Evolutionary conservation across 495 filamentous ascomycete species (phyloP).

Genomic region (Corynascus novoguineensis): DNA sequence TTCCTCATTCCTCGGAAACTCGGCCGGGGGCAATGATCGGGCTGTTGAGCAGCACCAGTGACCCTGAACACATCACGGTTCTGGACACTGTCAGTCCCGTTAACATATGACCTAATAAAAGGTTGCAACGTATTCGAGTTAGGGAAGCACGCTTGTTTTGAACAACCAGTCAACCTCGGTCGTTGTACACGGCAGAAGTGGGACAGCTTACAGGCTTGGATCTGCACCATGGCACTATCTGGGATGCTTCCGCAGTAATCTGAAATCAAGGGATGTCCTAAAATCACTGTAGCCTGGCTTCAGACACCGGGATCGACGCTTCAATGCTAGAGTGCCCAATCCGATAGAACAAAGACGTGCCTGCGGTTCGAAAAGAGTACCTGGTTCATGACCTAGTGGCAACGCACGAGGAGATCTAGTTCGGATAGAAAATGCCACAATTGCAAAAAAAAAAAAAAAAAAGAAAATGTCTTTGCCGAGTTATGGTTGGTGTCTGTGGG

Average conservation of each 20-base stretch:
- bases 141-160: conserved; percentile 19
- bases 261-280: conserved; percentile 5
- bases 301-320: neutral
- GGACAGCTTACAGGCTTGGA: conserved; percentile 13
- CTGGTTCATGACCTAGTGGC: conserved; percentile 15
- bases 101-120: neutral
- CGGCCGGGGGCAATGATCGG: conserved; percentile 11
- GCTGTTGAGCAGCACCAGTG: neutral
- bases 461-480: conserved; percentile 8
- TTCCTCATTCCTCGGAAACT: conserved; percentile 18
- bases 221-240: conserved; percentile 15
- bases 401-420: conserved; percentile 16
- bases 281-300: conserved; percentile 12
- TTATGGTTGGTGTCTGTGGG: neutral
- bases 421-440: conserved; percentile 19
- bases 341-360: neutral
- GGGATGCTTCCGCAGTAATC: conserved; percentile 16
- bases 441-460: no score
- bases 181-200: neutral
- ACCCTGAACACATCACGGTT: conserved; percentile 18
- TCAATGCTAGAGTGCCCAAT: no score
- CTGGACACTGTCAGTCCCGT: conserved; percentile 8
- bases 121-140: conserved; percentile 19
- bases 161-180: neutral
- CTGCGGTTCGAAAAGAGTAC: neutral